phyloP scores from a whole-genome alignment of 139 green algal genomes.

The Micractinium conductrix region DNA sequence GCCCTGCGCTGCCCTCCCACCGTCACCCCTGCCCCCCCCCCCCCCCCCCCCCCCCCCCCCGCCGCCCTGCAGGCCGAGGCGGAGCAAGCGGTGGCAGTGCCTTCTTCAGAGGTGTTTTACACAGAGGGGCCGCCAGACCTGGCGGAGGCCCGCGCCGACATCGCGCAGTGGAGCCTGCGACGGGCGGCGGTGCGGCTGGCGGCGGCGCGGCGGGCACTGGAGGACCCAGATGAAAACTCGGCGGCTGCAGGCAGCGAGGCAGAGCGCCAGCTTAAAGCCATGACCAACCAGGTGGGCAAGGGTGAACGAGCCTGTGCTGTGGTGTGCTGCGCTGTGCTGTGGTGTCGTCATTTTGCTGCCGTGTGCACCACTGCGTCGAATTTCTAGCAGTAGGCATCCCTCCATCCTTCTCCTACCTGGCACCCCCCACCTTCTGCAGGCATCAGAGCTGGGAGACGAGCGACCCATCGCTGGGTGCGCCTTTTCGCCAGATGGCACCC shows the following conservation, averaged over 20 bases:
- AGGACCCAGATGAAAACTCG: conserved; percentile 55
- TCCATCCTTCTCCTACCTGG: no score
- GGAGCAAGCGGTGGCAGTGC: conserved; percentile 19
- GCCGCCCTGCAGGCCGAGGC: no score
- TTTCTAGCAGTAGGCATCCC: no score
- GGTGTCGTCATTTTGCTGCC: no score
- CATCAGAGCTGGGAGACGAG: conserved; percentile 89
- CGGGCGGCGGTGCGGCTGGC: conserved; percentile 70
- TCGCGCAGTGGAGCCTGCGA: conserved; percentile 83
- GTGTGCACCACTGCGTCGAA: no score
- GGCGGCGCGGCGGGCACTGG: conserved; percentile 57
- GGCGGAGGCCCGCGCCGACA: conserved; percentile 51
- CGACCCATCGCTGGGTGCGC: conserved; percentile 79
- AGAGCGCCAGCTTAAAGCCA: conserved; percentile 4
- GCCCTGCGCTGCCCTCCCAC: no score
- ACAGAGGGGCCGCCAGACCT: conserved; percentile 86
- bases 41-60: no score
- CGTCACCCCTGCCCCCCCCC: no score
- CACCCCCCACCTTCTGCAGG: conserved; percentile 36
- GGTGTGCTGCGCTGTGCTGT: no score
- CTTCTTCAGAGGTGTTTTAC: conserved; percentile 88
- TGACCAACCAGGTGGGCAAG: conserved; percentile 26
- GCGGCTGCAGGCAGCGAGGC: not conserved
- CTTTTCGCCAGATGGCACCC: conserved; percentile 74
- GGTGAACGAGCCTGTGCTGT: no score